Evolutionary conservation across 495 filamentous ascomycete species (phyloP), one percentile per base, ranked within the genome.

Genomic region (Xylaria nigripes): DNA sequence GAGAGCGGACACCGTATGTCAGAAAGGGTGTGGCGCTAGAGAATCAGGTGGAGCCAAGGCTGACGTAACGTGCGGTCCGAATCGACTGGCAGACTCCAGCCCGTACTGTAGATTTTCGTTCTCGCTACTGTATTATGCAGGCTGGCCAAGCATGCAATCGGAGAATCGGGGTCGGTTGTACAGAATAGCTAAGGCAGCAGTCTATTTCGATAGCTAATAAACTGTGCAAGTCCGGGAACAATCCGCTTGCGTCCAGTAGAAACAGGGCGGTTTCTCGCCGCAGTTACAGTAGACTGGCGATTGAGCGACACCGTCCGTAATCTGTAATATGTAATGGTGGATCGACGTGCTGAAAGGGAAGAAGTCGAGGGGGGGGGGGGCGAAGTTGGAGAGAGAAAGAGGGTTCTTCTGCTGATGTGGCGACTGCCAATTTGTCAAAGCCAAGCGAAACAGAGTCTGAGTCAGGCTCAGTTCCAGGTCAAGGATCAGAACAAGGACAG

Each of bases 51-150:
- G 44, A 44, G 58, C 54, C 67, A 45, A 60, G 56, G 68, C 70
- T 72, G 70, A 72, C 70, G 70, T 70, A 72, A 64, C 62, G 56
- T n/a, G 43, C 54, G 63, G 60, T 52, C 50, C 50, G 44, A 36
- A 18, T 54, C 48, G 34, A 42, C 36, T 42, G 44, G 51, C 44
- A 12, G 44, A 8, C 6, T 22, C 30, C 27, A 38, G n/a, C n/a
- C n/a, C n/a, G n/a, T n/a, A n/a, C n/a, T n/a, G 50, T 55, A 30
- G 51, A 51, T 57, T 48, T 47, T 41, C 16, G 48, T 50, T 19
- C 30, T 44, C 29, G 34, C 42, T 9, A 36, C 32, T 36, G 32
- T 36, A 16, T 27, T 36, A 16, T 27, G 24, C 44, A 29, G 44
- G 22, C 8, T 22, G 16, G 23, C 51, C 52, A 56, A 57, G 52